Evolutionary conservation across 2,329 filamentous ascomycete genomes (phyloP), one percentile per base, ranked within the genome.

Genomic region (Diaporthe citrichinensis): DNA sequence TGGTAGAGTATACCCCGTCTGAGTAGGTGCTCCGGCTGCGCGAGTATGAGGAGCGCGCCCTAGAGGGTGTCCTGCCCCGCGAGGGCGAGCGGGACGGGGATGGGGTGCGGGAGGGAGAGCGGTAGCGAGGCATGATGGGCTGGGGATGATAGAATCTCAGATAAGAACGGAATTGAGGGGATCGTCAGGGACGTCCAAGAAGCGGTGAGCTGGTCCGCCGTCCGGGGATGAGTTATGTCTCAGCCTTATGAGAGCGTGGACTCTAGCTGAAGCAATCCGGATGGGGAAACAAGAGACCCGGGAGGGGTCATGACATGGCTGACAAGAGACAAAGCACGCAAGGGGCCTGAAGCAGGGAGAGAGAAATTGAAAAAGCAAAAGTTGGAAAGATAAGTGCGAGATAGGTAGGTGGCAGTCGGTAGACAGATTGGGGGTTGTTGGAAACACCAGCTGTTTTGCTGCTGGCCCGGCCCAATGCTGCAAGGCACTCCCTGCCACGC

Each of bases 91-190:
- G 74, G 28, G 79, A 79, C 41, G 73, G 73, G 34, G 78, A 78
- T 12, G 76, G 74, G 17, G 80, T 78, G 46, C 77, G 78, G 10
- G 79, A 79, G 5, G 76, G 75, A 25, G 80, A 79, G 58, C 71
- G 77, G 51, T 79, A 78, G 46, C 76, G 74, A 73, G 79, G 74
- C 79, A 80, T 80, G 9, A 36, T 65, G 44, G 3, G 36, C 23
- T 39, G 28, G 10, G n/a, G 46, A 34, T 44, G 20, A 23, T 49
- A 15, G 4, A 3, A 57, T 9, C 8, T 41, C 39, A 17, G 12
- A 25, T 7, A 12, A 14, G 2, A 51, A 9, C 44, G 9, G 53
- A 58, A n/a, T 23, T 34, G 61, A 36, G 28, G 25, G 44, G 62
- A 28, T 74, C 51, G 25, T 59, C 49, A 58, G 49, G 61, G 15